Evolutionary conservation across 768 basidiomycete genomes (phyloP).

Genomic region (Tricholoma sp.): DNA sequence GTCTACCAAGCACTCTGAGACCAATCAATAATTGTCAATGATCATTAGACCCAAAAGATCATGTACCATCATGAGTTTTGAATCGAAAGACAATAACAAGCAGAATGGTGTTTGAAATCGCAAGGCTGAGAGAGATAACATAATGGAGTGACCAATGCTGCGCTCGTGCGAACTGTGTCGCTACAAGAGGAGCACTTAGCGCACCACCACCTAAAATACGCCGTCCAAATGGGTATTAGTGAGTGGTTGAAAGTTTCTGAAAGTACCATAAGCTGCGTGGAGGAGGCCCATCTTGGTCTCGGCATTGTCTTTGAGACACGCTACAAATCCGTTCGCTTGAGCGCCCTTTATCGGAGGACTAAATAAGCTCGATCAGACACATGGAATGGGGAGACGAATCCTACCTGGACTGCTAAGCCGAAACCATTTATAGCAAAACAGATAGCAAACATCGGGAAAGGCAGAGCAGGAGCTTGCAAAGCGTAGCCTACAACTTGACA

Average conservation of each 20-base stretch:
- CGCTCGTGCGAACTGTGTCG: constrained; percentile 53
- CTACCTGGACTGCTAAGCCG: constrained; percentile 29
- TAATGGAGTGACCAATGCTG: constrained; percentile 76
- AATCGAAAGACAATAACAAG: constrained; percentile 61
- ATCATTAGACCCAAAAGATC: neutral
- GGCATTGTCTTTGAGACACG: constrained; percentile 45
- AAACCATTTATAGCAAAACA: constrained; percentile 1
- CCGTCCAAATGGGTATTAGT: neutral
- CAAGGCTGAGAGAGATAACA: constrained; percentile 61
- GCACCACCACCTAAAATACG: constrained; percentile 55
- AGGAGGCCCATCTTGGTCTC: constrained; percentile 66
- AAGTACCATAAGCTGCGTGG: constrained; percentile 59
- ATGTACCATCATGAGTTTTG: constrained; percentile 58
- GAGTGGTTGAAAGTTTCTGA: neutral
- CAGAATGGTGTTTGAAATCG: constrained; percentile 46
- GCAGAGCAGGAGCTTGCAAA: constrained; percentile 41
- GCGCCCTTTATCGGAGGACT: constrained; percentile 42
- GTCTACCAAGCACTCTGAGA: constrained; percentile 42
- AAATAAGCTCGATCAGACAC: no score
- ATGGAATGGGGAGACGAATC: no score
- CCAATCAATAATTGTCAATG: neutral
- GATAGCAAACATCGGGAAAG: constrained; percentile 48
- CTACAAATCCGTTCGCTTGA: constrained; percentile 68
- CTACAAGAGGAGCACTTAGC: constrained; percentile 53
- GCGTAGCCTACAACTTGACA: no score